These are phyloP conservation scores for Microdochium trichocladiopsis DNA, from an alignment of 2,329 filamentous ascomycete genomes.

Conservation along the genomic window DNA sequence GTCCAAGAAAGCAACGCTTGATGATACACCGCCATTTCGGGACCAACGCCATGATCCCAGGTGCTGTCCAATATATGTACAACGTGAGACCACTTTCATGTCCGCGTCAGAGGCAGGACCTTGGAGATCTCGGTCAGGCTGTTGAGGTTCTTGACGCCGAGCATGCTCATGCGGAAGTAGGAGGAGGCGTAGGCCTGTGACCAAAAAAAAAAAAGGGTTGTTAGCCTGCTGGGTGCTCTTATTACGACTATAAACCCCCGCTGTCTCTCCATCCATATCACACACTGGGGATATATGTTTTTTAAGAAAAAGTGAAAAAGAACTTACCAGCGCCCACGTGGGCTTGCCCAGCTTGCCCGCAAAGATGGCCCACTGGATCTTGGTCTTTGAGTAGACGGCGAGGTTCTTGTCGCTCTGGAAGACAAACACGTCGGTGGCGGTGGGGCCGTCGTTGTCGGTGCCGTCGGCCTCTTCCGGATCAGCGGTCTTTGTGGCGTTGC, in stretches of 20 bases:
- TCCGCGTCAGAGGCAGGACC: conserved; percentile 20
- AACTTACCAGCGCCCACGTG: conserved; percentile 16
- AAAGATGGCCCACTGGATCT: conserved; percentile 13
- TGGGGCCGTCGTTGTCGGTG: conserved; percentile 6
- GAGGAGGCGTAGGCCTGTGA: conserved; percentile 27
- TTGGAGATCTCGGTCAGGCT: conserved; percentile 34
- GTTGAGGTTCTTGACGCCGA: conserved; percentile 38
- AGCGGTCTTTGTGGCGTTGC: neutral
- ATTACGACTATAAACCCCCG: no score
- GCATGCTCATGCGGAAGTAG: conserved; percentile 34
- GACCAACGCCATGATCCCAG: no score
- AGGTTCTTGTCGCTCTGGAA: conserved; percentile 22
- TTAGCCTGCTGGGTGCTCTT: neutral
- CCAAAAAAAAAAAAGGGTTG: neutral
- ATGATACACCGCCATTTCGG: no score
- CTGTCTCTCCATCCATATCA: no score
- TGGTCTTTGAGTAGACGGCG: conserved; percentile 10
- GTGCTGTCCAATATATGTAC: no score
- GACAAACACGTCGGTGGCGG: conserved; percentile 20
- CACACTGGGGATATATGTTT: neutral
- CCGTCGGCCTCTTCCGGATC: neutral
- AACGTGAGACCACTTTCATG: no score
- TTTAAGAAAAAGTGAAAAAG: neutral
- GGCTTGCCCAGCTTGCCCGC: conserved; percentile 11
- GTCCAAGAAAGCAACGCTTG: no score